phyloP scores from a whole-genome alignment of 2,329 filamentous ascomycete species.

The Xylaria hypoxylon region DNA sequence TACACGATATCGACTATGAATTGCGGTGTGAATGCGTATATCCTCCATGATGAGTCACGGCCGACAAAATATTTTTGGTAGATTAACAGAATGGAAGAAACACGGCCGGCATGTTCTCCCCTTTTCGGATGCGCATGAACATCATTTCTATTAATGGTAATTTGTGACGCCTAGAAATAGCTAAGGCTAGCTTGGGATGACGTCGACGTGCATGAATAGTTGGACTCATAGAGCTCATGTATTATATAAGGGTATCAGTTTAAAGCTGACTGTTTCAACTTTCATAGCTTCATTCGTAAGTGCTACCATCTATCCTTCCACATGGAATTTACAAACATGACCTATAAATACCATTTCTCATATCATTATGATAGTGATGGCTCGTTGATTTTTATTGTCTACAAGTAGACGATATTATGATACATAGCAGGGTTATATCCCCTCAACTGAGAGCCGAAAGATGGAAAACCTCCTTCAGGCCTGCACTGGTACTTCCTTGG shows the following conservation, averaged over 20 bases:
- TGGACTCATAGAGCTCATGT: background rate
- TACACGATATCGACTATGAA: slow-evolving; percentile 21
- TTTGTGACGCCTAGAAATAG: background rate
- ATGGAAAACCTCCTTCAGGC: background rate
- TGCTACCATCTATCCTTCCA: too few relatives aligned
- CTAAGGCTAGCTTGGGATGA: background rate
- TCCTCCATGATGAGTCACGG: slow-evolving; percentile 6
- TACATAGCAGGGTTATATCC: background rate
- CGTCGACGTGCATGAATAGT: background rate
- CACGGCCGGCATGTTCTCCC: too few relatives aligned
- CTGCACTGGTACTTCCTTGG: too few relatives aligned
- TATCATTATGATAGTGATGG: too few relatives aligned
- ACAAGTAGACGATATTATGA: background rate
- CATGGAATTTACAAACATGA: too few relatives aligned
- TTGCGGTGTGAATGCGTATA: slow-evolving; percentile 26
- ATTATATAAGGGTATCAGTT: background rate
- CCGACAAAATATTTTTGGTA: too few relatives aligned
- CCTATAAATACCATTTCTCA: too few relatives aligned
- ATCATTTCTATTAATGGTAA: background rate
- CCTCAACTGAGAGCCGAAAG: background rate
- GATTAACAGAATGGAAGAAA: background rate
- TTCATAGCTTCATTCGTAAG: background rate
- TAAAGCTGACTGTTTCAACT: background rate
- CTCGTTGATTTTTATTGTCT: too few relatives aligned
- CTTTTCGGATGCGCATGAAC: too few relatives aligned